These are phyloP conservation scores for Fraxinus xanthoxyloides DNA, from an alignment of 305 asterid genomes.

Conservation along the genomic window DNA sequence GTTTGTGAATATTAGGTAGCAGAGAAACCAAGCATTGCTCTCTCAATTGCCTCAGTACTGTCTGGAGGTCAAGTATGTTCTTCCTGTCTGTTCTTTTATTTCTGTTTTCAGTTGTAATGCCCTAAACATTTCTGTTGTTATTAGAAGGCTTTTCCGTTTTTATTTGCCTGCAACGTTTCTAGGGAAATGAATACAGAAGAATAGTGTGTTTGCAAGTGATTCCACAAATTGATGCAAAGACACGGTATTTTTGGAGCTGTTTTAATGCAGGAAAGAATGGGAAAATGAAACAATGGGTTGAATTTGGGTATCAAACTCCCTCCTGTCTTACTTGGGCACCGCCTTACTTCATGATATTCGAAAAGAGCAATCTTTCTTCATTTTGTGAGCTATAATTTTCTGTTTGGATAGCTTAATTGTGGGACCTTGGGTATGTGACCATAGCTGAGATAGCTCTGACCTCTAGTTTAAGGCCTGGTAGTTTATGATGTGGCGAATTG, in stretches of 20 bases:
- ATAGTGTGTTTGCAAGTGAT: neutral
- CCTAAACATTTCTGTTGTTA: slow-evolving; percentile 15
- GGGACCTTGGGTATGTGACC: neutral
- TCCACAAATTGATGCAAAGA: neutral
- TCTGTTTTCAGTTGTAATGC: neutral
- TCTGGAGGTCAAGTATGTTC: slow-evolving; percentile 69
- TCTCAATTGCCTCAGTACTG: slow-evolving; percentile 74
- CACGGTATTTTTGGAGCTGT: neutral
- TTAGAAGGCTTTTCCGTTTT: neutral
- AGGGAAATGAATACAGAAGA: neutral
- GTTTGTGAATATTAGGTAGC: slow-evolving; percentile 56
- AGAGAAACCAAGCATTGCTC: slow-evolving; percentile 93
- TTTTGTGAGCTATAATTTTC: neutral
- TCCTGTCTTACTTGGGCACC: neutral
- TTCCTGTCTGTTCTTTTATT: neutral
- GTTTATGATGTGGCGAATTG: neutral
- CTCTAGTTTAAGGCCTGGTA: neutral
- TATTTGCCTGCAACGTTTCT: slow-evolving; percentile 1
- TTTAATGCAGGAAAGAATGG: neutral
- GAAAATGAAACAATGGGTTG: neutral
- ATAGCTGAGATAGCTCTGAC: neutral
- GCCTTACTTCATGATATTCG: neutral
- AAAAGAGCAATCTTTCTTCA: neutral
- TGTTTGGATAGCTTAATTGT: neutral
- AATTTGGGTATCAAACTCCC: neutral